These are phyloP conservation scores for Chlorella vulgaris DNA, from an alignment of 139 green algal genomes.

Conservation along the genomic window DNA sequence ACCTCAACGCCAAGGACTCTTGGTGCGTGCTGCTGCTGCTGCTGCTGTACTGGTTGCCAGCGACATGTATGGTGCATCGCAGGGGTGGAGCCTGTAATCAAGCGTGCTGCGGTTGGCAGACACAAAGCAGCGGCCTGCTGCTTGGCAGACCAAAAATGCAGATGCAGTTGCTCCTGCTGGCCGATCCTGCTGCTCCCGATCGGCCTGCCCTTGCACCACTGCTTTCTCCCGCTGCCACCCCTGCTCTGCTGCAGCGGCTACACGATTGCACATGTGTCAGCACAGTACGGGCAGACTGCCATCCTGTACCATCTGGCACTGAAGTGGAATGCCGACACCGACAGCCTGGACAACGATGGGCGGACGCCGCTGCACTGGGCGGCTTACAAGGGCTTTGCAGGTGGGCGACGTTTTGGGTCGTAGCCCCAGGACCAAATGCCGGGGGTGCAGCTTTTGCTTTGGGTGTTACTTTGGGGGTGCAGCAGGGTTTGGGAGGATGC, in stretches of 20 bases:
- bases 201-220: too few relatives aligned
- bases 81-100: too few relatives aligned
- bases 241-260: slow-evolving; percentile 70
- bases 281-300: slow-evolving; percentile 96
- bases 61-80: too few relatives aligned
- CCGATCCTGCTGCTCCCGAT: too few relatives aligned
- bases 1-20: slow-evolving; percentile 43
- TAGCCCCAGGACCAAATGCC: too few relatives aligned
- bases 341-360: slow-evolving; percentile 70
- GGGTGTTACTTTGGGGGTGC: too few relatives aligned
- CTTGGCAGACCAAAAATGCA: too few relatives aligned
- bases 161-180: too few relatives aligned
- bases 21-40: neutral
- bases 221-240: too few relatives aligned
- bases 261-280: slow-evolving; percentile 83
- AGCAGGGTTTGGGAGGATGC: neutral
- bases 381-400: slow-evolving; percentile 88
- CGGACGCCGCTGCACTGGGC: slow-evolving; percentile 81
- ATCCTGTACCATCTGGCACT: slow-evolving; percentile 90
- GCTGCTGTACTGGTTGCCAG: slow-evolving; percentile 20
- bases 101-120: too few relatives aligned
- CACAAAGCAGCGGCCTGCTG: too few relatives aligned
- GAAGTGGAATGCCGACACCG: slow-evolving; percentile 85
- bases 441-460: too few relatives aligned
- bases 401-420: neutral